These are phyloP conservation scores for Chalaropsis thielavioides DNA, from an alignment of 2,329 filamentous ascomycete genomes.

Conservation along the genomic window DNA sequence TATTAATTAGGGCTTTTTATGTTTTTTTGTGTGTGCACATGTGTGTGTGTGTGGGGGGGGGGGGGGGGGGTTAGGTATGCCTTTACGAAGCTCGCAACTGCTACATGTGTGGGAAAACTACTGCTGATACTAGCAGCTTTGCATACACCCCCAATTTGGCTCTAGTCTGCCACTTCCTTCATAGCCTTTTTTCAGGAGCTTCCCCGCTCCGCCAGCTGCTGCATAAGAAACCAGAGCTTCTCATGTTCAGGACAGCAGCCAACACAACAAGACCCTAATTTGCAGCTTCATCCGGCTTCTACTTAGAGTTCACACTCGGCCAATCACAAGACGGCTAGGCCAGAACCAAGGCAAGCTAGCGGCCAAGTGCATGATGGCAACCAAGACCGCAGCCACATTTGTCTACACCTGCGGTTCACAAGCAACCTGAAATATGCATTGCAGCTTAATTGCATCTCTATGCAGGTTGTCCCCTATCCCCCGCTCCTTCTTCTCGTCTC, in stretches of 20 bases:
- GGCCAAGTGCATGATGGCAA: background rate
- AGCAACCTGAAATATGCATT: background rate
- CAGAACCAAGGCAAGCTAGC: background rate
- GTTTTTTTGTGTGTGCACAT: no score
- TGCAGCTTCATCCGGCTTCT: background rate
- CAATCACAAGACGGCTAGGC: background rate
- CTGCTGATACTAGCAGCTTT: background rate
- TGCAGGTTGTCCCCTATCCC: background rate
- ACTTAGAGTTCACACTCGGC: background rate
- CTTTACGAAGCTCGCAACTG: no score
- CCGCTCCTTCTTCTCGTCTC: background rate
- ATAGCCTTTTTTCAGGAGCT: background rate
- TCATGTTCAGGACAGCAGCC: background rate
- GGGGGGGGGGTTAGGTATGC: no score
- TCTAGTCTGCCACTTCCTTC: background rate
- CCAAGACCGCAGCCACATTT: background rate
- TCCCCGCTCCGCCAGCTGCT: background rate
- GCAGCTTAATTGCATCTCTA: conserved; percentile 3
- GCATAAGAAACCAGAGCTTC: background rate
- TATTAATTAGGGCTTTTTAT: no score
- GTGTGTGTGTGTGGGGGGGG: no score
- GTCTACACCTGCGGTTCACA: background rate
- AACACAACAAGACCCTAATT: background rate
- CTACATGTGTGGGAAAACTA: no score
- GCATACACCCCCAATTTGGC: background rate